Evolutionary conservation across 257 asterid genomes (phyloP), one percentile per base, ranked within the genome.

Genomic region (Penstemon davidsonii): DNA sequence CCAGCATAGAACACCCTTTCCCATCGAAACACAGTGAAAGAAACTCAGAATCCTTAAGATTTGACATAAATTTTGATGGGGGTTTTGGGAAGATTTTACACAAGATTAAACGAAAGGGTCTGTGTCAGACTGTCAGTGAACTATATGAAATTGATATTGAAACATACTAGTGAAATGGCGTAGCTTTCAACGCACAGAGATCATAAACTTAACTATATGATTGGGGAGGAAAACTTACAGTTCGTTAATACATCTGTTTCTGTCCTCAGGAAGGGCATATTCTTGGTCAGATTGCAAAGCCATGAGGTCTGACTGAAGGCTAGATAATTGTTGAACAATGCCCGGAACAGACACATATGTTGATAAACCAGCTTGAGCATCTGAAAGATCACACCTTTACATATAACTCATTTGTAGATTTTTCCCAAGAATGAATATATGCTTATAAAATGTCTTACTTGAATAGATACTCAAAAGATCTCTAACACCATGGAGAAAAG

Each of bases 321-420:
- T 82, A 25, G 95, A 88, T 71, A 91, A 79, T 71, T 91, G 99
- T 68, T 93, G 97, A 70, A 93, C 87, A 62, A 93, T 86, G 73
- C 99, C 96, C 18, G 99, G 99, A 47, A 95, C 96, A 4, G 99
- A 93, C 41, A 93, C 97, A 58, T 93, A 93, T 37, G 95, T 84
- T 58, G 97, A 88, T 71, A 85, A 76, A 84, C 96, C 90, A 83
- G 88, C 88, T 83, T 93, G 99, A 66, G 86, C 90, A 85, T 93
- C 99, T 90, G 83, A 66, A 72, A 65, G 41, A 7, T 45, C 11
- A 56, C 61, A 61, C 51, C 50, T 39, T 55, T 41, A 36, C 73
- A 64, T 45, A 72, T 18, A 53, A 42, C 3, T 65, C 13, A 6
- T 44, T 41, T 13, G 6, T 38, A 33, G 45, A 40, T 18, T 65